A percentile compares a stretch with the other conserved stretches of the same genome.
phyloP scores from a whole-genome alignment of 768 basidiomycete genomes.

The Pilatotrama ljubarskyi region DNA sequence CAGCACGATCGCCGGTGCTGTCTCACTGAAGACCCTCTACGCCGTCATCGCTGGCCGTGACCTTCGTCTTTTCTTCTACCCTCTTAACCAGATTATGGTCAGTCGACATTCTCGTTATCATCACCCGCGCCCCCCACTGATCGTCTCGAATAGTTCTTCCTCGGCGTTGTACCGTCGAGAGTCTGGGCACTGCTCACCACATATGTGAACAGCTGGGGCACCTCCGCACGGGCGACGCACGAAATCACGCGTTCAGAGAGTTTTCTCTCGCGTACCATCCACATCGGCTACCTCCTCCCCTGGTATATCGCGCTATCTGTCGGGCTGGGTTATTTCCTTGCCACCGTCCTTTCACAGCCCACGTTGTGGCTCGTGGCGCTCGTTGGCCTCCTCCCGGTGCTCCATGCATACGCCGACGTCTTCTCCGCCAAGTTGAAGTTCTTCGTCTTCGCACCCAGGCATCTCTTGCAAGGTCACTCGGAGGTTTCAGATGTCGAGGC shows the following conservation, averaged over 20 bases:
- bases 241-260: conserved; percentile 19
- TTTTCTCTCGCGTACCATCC: conserved; percentile 16
- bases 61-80: conserved; percentile 19
- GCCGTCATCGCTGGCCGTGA: conserved; percentile 22
- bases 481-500: conserved; percentile 19
- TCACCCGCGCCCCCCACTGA: too few relatives aligned
- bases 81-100: conserved; percentile 23
- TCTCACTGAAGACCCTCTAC: conserved; percentile 24
- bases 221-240: conserved; percentile 18
- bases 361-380: conserved; percentile 12
- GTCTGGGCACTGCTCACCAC: conserved; percentile 19
- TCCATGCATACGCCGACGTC: conserved; percentile 18
- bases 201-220: conserved; percentile 17
- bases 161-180: conserved; percentile 18
- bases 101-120: neutral
- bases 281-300: conserved; percentile 17
- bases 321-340: conserved; percentile 22
- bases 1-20: conserved; percentile 24
- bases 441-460: conserved; percentile 14
- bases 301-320: conserved; percentile 24
- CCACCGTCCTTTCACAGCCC: conserved; percentile 12
- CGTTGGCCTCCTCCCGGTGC: neutral
- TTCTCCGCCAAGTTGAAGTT: conserved; percentile 16
- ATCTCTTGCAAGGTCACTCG: conserved; percentile 14
- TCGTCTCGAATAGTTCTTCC: conserved; percentile 7